Base-by-base conservation (phyloP, 139 green algal species). In the Zygnema circumcarinatum region DNA sequence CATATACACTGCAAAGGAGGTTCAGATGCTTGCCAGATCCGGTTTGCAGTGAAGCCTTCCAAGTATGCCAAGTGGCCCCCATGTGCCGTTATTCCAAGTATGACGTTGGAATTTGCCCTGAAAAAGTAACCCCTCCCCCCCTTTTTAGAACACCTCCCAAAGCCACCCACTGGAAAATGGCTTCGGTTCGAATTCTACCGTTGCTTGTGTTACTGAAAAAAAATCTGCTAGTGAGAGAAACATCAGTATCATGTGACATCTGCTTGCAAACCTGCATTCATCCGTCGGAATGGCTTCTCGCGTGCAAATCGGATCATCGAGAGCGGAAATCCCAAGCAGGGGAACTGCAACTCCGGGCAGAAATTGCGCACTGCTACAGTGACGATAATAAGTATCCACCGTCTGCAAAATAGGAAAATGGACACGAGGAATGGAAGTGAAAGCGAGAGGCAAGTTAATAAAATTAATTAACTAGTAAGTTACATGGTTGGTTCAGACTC, bases 301-400 rank as follows among this genome's bases (percentile, higher is more conserved):
- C 25, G 85, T 88, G 67, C 85, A 90, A 79, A 90, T 90, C 35
- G 85, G 85, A n/a, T 90, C 85, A 38, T 90, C 85, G 29, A 89
- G 85, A 29, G 85, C 79, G 42, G 40, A 83, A 41, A 90, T 75
- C 20, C 38, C 39, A 36, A 90, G 53, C 47, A 90, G 47, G 29
- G 85, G 85, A 38, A 80, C n/a, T 1, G 38, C 11, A 36, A 90
- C 85, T 16, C 38, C 78, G 0, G 79, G 47, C 0, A 90, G 31
- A 42, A 88, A 90, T 11, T 80, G 85, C 1, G 85, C 32, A 22
- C 54, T 74, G 79, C 85, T 88, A 38, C 62, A 90, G 35, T 33
- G 36, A 36, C 85, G 36, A 38, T 90, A 90, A 53, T 90, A 90
- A 0, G 85, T 90, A 53, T 90, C 85, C 0, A 90, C 85, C 0